phyloP scores from a whole-genome alignment of 805 yeast species.

The Metschnikowia amazonensis region DNA sequence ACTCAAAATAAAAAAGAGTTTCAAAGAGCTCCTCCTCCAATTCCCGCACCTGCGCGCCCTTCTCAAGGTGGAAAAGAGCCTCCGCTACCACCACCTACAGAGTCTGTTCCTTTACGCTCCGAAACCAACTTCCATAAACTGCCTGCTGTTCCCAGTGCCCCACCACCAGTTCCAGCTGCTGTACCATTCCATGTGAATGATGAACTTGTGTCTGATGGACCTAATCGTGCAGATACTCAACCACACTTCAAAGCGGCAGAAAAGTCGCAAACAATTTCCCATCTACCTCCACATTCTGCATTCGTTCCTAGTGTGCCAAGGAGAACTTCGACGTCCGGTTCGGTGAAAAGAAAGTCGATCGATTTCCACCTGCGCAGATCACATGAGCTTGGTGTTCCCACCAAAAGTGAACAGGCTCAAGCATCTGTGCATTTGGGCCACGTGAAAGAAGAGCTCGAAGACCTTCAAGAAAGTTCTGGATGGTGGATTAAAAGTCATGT shows the following conservation, averaged over 20 bases:
- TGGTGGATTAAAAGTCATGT: conserved; percentile 70
- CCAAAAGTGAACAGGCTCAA: conserved; percentile 22
- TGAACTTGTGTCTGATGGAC: conserved; percentile 13
- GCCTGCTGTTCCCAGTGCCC: conserved; percentile 10
- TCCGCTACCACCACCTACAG: conserved; percentile 13
- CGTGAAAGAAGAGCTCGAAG: conserved; percentile 29
- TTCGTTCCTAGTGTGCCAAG: conserved; percentile 13
- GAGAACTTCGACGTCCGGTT: conserved; percentile 17
- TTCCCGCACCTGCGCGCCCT: conserved; percentile 13
- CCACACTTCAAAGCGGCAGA: not conserved
- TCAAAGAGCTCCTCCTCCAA: conserved; percentile 10
- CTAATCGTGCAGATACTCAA: conserved; percentile 7
- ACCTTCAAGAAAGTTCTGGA: conserved; percentile 25
- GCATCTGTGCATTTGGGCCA: conserved; percentile 26
- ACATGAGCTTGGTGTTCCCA: conserved; percentile 8
- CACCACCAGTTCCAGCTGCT: conserved; percentile 10
- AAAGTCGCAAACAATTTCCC: conserved; percentile 13
- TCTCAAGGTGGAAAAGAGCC: conserved; percentile 7
- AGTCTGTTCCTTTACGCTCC: conserved; percentile 5
- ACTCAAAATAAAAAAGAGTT: conserved; percentile 9
- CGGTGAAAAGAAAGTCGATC: conserved; percentile 8
- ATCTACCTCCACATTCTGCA: conserved; percentile 15
- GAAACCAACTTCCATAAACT: not conserved
- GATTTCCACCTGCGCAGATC: conserved; percentile 9
- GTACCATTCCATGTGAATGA: conserved; percentile 7